These are phyloP conservation scores for Aspergillus biplanus DNA, from an alignment of 495 filamentous ascomycete genomes.

Conservation along the genomic window DNA sequence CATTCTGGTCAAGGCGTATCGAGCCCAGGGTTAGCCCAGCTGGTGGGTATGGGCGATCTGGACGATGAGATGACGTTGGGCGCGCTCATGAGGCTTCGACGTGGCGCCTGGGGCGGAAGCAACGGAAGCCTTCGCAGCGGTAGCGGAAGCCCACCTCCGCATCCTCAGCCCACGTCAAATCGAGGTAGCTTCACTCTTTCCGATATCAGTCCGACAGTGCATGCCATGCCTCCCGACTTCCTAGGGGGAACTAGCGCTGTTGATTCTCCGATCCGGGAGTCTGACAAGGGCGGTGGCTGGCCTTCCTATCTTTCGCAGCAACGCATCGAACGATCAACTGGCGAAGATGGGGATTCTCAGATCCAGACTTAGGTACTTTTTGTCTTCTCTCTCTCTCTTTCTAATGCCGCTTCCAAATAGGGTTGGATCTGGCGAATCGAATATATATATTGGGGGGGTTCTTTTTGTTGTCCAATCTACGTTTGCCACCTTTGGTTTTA, in stretches of 20 bases:
- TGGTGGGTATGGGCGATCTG: constrained; percentile 67
- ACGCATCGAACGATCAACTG: constrained; percentile 4
- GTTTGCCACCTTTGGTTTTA: background rate
- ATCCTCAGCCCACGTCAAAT: constrained; percentile 38
- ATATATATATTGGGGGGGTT: too few species aligned
- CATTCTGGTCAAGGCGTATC: constrained; percentile 48
- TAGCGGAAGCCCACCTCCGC: constrained; percentile 60
- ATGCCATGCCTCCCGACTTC: constrained; percentile 28
- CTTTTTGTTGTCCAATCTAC: too few species aligned
- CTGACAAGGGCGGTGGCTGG: constrained; percentile 18
- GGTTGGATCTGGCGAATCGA: too few species aligned
- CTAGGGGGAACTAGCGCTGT: constrained; percentile 19
- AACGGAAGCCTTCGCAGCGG: constrained; percentile 70
- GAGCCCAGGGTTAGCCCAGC: constrained; percentile 69
- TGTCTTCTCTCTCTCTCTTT: background rate
- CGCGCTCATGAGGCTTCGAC: constrained; percentile 71
- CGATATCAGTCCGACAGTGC: constrained; percentile 40
- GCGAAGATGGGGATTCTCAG: constrained; percentile 11
- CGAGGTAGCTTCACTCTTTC: constrained; percentile 43
- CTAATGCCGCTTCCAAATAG: background rate
- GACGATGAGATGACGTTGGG: constrained; percentile 75
- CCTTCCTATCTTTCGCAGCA: constrained; percentile 11
- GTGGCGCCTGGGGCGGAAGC: constrained; percentile 79
- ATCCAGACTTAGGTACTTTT: background rate
- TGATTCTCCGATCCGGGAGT: constrained; percentile 23